A percentile compares a stretch with the other conserved stretches of the same genome.
Evolutionary conservation across 2,329 filamentous ascomycete genomes (phyloP).

Genomic region (Penicillium sp.): DNA sequence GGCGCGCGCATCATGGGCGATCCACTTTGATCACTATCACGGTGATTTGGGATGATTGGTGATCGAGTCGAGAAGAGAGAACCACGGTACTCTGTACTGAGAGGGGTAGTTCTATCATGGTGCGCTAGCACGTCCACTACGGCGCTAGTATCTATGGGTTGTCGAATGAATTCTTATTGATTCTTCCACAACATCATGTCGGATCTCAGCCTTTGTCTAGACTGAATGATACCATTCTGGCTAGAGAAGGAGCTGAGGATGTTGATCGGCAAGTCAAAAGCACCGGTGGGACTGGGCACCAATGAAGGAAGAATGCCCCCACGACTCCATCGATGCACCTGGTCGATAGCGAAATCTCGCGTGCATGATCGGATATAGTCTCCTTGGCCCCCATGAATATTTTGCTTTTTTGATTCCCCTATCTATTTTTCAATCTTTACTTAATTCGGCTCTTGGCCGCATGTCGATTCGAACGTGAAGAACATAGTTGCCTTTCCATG

Average conservation of each 20-base stretch:
- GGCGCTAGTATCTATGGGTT: conserved; percentile 9
- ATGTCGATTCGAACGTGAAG: too few species aligned
- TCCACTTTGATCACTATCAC: not conserved
- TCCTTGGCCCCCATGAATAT: conserved; percentile 2
- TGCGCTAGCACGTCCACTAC: conserved; percentile 7
- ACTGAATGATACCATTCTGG: too few species aligned
- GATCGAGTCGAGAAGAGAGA: not conserved
- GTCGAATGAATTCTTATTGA: not conserved
- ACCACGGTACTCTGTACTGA: too few species aligned
- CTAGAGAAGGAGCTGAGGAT: too few species aligned
- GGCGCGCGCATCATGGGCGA: conserved; percentile 15
- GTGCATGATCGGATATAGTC: conserved; percentile 20
- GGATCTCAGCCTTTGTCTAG: too few species aligned
- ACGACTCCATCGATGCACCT: conserved; percentile 8
- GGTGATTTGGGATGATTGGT: not conserved
- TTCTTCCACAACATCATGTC: conserved; percentile 10
- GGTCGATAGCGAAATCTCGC: conserved; percentile 8
- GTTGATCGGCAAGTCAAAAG: too few species aligned
- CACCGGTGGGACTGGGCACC: conserved; percentile 14
- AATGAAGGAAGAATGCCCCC: conserved; percentile 8
- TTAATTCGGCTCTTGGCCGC: not conserved
- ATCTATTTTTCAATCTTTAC: not conserved
- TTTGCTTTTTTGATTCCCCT: conserved; percentile 4
- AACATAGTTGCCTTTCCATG: too few species aligned
- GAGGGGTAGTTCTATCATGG: conserved; percentile 1